phyloP scores from a whole-genome alignment of 2,329 filamentous ascomycete species.

The Scedosporium boydii region DNA sequence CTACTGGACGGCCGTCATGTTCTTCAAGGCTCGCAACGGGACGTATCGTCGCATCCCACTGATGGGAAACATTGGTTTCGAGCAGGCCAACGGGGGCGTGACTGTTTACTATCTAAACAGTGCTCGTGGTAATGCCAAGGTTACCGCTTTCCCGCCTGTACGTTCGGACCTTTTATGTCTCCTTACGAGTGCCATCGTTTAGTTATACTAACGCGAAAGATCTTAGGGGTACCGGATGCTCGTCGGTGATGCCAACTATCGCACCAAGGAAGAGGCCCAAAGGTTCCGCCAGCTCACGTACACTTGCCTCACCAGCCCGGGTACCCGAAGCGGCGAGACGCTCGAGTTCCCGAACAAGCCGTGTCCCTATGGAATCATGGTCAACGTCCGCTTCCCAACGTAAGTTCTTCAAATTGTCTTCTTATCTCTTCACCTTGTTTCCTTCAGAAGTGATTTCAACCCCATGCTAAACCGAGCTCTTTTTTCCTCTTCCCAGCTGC shows the following conservation, averaged over 20 bases:
- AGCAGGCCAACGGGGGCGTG: conserved; percentile 17
- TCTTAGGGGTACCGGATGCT: conserved; percentile 43
- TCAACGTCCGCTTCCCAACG: conserved; percentile 47
- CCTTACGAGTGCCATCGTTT: neutral
- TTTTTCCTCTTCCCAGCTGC: conserved; percentile 24
- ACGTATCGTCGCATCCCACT: conserved; percentile 25
- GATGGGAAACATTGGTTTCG: neutral
- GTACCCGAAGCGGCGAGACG: conserved; percentile 27
- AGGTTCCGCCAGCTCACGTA: conserved; percentile 1
- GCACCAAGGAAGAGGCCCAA: neutral
- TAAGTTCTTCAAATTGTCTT: neutral
- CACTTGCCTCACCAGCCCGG: neutral
- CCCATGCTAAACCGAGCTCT: neutral
- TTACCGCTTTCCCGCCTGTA: conserved; percentile 22
- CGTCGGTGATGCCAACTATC: conserved; percentile 40
- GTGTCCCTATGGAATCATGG: conserved; percentile 40
- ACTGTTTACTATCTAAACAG: conserved; percentile 29
- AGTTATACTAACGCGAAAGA: neutral
- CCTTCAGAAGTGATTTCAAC: neutral
- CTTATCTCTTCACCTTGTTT: neutral
- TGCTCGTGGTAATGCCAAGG: conserved; percentile 20
- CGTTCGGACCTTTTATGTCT: too few relatives aligned
- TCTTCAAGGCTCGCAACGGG: conserved; percentile 18
- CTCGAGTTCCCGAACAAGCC: conserved; percentile 42
- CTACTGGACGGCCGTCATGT: conserved; percentile 25